Evolutionary conservation across 2,329 filamentous ascomycete genomes (phyloP).

Genomic region (Dothiorella sarmentorum): DNA sequence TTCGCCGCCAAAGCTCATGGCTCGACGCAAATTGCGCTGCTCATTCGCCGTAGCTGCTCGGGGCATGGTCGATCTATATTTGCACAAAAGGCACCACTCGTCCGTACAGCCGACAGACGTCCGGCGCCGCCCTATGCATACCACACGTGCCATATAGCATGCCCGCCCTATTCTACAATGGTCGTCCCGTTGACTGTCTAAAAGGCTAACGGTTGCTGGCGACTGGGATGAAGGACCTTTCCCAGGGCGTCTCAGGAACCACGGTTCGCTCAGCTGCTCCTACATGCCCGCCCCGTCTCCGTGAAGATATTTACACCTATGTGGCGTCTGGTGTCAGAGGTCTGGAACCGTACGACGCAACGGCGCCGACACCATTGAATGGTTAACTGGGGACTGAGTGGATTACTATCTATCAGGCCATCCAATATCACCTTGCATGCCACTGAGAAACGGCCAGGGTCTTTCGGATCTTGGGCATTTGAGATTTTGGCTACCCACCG

Average conservation of each 20-base stretch:
- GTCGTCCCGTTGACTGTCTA: slow-evolving; percentile 4
- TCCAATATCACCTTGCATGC: background rate
- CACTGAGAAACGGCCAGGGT: background rate
- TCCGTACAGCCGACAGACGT: background rate
- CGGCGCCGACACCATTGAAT: slow-evolving; percentile 4
- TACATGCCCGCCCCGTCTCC: background rate
- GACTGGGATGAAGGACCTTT: background rate
- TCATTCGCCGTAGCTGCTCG: background rate
- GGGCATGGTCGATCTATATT: slow-evolving; percentile 14
- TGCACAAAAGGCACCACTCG: background rate
- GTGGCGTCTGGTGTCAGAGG: background rate
- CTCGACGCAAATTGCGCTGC: background rate
- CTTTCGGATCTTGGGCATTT: slow-evolving; percentile 8
- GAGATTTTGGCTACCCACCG: slow-evolving; percentile 1
- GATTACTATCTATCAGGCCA: background rate
- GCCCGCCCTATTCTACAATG: slow-evolving; percentile 9
- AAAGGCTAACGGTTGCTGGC: slow-evolving; percentile 5
- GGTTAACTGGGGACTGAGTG: background rate
- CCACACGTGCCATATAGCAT: slow-evolving; percentile 3
- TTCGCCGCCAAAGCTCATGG: background rate
- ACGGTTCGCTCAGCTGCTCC: background rate
- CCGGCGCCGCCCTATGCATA: slow-evolving; percentile 4
- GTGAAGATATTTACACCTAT: background rate
- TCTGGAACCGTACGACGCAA: slow-evolving; percentile 1
- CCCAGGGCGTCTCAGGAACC: background rate